A percentile compares a stretch with the other conserved stretches of the same genome.
Conservation (phyloP, 768 basidiomycete genomes). For the Hysterangium stoloniferum region DNA sequence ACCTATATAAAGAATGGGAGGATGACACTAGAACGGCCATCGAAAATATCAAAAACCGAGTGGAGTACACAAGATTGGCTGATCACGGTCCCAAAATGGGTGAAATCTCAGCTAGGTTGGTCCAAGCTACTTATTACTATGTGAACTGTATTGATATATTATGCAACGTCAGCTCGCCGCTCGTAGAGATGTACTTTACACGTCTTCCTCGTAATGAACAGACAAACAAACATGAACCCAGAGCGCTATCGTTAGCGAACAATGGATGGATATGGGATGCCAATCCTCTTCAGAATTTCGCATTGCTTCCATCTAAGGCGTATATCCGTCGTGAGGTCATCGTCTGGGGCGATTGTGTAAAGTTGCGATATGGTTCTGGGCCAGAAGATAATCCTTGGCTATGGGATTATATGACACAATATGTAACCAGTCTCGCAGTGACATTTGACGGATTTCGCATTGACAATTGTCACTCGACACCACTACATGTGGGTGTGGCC, state of each 20-base stretch:
- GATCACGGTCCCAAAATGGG: slow-evolving; percentile 78
- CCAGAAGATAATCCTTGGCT: slow-evolving; percentile 87
- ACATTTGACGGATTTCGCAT: slow-evolving; percentile 95
- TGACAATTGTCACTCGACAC: slow-evolving; percentile 98
- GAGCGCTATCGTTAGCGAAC: slow-evolving; percentile 78
- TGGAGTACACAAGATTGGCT: slow-evolving; percentile 78
- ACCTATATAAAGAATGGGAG: slow-evolving; percentile 81
- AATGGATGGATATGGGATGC: slow-evolving; percentile 99
- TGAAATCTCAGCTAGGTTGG: slow-evolving; percentile 66
- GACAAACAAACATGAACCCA: slow-evolving; percentile 37
- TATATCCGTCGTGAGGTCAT: slow-evolving; percentile 96
- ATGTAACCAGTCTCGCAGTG: slow-evolving; percentile 71
- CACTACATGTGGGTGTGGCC: slow-evolving; percentile 88
- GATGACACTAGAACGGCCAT: slow-evolving; percentile 71
- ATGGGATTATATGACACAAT: slow-evolving; percentile 85
- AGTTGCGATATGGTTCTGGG: slow-evolving; percentile 83
- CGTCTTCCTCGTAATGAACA: slow-evolving; percentile 45
- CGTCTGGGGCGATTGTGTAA: slow-evolving; percentile 97
- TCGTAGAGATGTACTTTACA: slow-evolving; percentile 92
- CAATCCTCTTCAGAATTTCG: slow-evolving; percentile 91
- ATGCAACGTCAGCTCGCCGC: slow-evolving; percentile 48
- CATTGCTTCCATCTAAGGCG: slow-evolving; percentile 83
- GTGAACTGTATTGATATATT: background rate
- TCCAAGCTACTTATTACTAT: slow-evolving; percentile 16
- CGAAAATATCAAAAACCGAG: slow-evolving; percentile 63